Evolutionary conservation across 139 green algal genomes (phyloP).

Genomic region (Micromonas commoda): DNA sequence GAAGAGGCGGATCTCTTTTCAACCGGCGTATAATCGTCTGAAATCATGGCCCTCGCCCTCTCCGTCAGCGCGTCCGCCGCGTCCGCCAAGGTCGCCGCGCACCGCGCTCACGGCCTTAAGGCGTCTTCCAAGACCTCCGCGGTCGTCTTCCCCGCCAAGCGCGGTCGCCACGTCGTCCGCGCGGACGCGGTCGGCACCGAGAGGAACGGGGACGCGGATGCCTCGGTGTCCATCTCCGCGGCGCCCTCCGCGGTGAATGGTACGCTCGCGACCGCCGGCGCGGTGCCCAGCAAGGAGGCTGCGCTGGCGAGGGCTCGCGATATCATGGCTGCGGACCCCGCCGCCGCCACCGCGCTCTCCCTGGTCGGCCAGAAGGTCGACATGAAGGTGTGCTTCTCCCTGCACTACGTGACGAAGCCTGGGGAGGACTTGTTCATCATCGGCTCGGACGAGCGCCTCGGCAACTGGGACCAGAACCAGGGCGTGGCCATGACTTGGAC

Average conservation of each 20-base stretch:
- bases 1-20: too few species aligned
- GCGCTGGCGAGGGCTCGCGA: neutral
- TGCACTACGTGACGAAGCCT: conserved; percentile 22
- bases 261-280: neutral
- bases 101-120: too few species aligned
- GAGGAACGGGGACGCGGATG: too few species aligned
- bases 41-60: too few species aligned
- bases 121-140: too few species aligned
- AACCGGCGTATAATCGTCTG: too few species aligned
- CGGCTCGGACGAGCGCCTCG: conserved; percentile 18
- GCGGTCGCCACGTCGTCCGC: too few species aligned
- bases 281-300: neutral
- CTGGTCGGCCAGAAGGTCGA: neutral
- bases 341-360: neutral
- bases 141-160: too few species aligned
- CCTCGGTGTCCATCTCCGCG: neutral
- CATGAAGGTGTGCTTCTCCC: conserved; percentile 19
- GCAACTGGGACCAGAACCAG: conserved; percentile 3
- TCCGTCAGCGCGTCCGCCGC: too few species aligned
- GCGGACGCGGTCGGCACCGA: too few species aligned
- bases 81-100: too few species aligned
- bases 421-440: conserved; percentile 24
- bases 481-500: conserved; percentile 22
- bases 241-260: neutral
- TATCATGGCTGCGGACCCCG: neutral